Base-by-base conservation (phyloP, 257 asterid genomes). In the Voacanga thouarsii region DNA sequence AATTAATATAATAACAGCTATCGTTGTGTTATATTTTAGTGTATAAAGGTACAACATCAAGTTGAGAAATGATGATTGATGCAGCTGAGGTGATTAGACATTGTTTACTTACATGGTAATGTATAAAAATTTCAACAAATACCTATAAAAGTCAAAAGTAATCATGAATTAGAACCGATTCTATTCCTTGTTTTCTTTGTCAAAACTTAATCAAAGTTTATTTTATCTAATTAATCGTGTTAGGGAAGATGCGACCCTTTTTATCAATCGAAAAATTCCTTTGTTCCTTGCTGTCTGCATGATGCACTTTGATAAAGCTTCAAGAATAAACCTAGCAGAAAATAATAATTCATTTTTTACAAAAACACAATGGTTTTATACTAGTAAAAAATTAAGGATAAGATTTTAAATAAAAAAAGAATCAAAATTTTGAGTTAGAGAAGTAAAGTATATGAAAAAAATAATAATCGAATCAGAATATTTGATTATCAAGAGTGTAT, bases 121-220 rank as follows among this genome's bases (percentile, higher is more conserved):
- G 19, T 3, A 55, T 45, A 43, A 37, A 6, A 60, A 59, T 28
- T 78, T 72, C 67, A 61, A 50, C 18, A 50, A 50, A 50, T 50
- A 50, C 56, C 0, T 50, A 15, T 50, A 4, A 72, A 79, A 72
- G 82, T 72, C 82, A 78, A 72, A 33, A 71, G 73, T 61, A 78
- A 78, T 78, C 57, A 72, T 72, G 55, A 72, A 30, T 72, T 63
- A 28, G 71, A 71, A n/a, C 66, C 28, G 2, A 50, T 41, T 39
- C 44, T 49, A 23, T 63, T 37, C 53, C 43, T 68, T 71, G 60
- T 56, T 45, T 23, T 30, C 57, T 69, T 78, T 47, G 70, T 56
- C 76, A 53, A 69, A 55, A 51, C n/a, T 56, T 10, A 69, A 28
- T n/a, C 39, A 26, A 70, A 19, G 63, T 7, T 59, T 43, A 41